Base-by-base conservation (phyloP, 2,329 filamentous ascomycete genomes). In the Xylaria multiplex region DNA sequence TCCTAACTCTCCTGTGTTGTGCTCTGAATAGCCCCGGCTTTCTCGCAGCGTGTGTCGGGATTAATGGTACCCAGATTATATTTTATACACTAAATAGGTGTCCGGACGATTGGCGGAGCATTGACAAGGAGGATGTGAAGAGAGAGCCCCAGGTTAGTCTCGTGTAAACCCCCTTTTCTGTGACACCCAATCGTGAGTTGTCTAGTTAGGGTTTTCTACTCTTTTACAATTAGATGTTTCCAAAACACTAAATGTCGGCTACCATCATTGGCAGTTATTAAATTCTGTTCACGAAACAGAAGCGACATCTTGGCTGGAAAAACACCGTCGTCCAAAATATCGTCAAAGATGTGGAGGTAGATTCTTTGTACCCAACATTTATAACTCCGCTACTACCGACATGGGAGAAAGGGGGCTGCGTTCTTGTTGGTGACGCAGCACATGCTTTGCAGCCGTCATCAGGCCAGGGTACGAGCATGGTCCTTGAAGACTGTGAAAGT, bases 391-490 rank as follows among this genome's bases (percentile, higher is more conserved):
- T 67, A 16, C 48, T 69, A 13, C 67, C 67, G 8, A 69, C 67
- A 8, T 67, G 64, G 67, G 63, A 64, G n/a, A 69, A 62, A 46
- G 67, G 67, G 22, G 58, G 67, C 4, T 69, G 67, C 22, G 67
- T 67, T 13, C 64, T 69, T n/a, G 64, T 69, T 27, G 67, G 67
- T 9, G 67, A 67, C 46, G 67, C 67, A 43, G 67, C 64, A 30
- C 67, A 69, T 48, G 67, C 64, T 2, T 32, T 67, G 19, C 64
- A 69, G 9, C 67, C 64, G n/a, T 69, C 67, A 0, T 69, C 67
- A 3, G 67, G 64, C 3, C 67, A 69, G 59, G 67, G 67, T 9
- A 64, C 64, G 2, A 67, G 67, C 40, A 69, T 69, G 67, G 64
- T 64, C 57, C 45, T 69, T 6, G 67, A 69, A 49, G 67, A 67